Evolutionary conservation across 2,329 filamentous ascomycete species (phyloP).

Genomic region (Botrytis paeoniae): DNA sequence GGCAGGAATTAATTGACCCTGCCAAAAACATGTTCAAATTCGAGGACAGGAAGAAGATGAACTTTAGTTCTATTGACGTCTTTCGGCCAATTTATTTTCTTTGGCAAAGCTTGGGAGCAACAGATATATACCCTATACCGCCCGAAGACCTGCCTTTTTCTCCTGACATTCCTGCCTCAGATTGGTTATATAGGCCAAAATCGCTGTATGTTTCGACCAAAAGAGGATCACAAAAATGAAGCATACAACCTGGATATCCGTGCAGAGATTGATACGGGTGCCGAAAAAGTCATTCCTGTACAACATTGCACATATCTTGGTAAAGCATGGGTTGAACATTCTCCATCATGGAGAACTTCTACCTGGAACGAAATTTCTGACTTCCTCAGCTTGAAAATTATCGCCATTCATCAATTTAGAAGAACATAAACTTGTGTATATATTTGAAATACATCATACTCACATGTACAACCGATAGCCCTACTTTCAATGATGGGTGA

Average conservation of each 20-base stretch:
- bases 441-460: neutral
- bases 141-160: accelerated
- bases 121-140: neutral
- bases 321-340: neutral
- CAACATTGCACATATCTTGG: neutral
- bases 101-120: neutral
- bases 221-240: too few species aligned
- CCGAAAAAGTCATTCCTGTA: too few species aligned
- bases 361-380: too few species aligned
- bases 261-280: too few species aligned
- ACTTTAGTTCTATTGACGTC: too few species aligned
- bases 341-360: too few species aligned
- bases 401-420: neutral
- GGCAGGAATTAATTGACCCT: neutral
- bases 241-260: neutral
- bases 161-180: accelerated
- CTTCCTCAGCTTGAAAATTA: too few species aligned
- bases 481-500: neutral
- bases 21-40: neutral
- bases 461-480: neutral
- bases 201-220: neutral
- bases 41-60: too few species aligned
- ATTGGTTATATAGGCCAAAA: neutral
- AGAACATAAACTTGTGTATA: neutral
- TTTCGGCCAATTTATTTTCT: neutral